phyloP scores from a whole-genome alignment of 2,329 filamentous ascomycete species.

The Fusarium neocosmosporiellum region DNA sequence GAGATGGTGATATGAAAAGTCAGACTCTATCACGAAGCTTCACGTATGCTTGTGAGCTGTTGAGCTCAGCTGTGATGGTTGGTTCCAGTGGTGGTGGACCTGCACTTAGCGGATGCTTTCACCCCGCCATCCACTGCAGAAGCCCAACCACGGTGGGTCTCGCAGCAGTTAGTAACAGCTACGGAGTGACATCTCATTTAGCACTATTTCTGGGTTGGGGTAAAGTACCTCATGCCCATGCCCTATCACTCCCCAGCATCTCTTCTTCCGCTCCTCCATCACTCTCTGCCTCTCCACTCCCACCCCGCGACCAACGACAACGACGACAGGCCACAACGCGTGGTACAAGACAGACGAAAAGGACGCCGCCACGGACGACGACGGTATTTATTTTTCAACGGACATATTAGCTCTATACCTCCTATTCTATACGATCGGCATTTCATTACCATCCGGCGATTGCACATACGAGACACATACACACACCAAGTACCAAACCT shows the following conservation, averaged over 20 bases:
- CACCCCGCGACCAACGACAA: conserved; percentile 29
- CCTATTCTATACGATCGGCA: background rate
- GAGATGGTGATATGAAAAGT: background rate
- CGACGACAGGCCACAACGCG: conserved; percentile 25
- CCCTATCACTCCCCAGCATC: conserved; percentile 20
- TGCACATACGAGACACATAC: background rate
- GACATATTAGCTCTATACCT: background rate
- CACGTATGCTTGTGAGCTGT: conserved; percentile 16
- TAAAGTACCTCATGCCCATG: rapidly evolving
- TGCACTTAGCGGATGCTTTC: conserved; percentile 10
- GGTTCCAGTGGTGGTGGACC: conserved; percentile 10
- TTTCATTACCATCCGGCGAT: background rate
- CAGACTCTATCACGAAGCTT: background rate
- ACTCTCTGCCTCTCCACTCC: conserved; percentile 26
- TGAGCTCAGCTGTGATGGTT: background rate
- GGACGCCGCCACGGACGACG: background rate
- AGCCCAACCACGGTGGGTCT: background rate
- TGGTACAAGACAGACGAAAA: background rate
- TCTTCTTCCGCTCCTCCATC: conserved; percentile 13
- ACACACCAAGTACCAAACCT: background rate
- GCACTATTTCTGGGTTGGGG: rapidly evolving
- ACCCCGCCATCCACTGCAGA: background rate
- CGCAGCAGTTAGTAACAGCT: conserved; percentile 2
- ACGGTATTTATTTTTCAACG: background rate
- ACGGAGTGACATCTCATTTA: background rate